Base-by-base conservation (phyloP, 208 protist genomes). In the Crithidia acanthocephali region DNA sequence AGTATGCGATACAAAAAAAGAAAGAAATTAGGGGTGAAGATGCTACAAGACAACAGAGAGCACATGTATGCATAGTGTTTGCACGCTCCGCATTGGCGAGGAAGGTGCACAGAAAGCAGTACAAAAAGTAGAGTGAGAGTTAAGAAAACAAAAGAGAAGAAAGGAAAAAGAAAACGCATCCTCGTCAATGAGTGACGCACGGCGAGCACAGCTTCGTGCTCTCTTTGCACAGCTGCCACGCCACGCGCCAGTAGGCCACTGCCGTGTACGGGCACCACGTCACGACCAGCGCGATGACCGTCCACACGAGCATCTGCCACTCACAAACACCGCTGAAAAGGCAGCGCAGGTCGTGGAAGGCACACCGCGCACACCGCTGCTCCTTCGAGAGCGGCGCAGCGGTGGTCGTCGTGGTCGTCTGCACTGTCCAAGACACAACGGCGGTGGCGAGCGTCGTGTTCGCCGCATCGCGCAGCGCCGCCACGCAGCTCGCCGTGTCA, bases 281-380 rank as follows among this genome's bases (percentile, higher is more conserved):
- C 30, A 68, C 60, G 33, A 32, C 60, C 27, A 72, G 22, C 18
- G 51, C 51, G 40, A 79, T 33, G 32, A 44, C 50, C 28, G 74
- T 74, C 76, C 76, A 81, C 51, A 69, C 50, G 18, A 77, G 27
- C 50, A 75, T 68, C 52, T 72, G 55, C 76, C 76, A 77, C 60
- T 71, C 59, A 32, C 76, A 81, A 20, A 67, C 69, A 27, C 33
- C 50, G 32, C 30, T 42, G 30, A 75, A 72, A 33, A 81, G 47
- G 33, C 76, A 81, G 22, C 32, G 30, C 16, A 78, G 45, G 61
- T 82, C 53, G 30, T 20, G 22, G 18, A 78, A 57, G 55, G 20
- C 28, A 45, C 76, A 77, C 23, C n/a, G 48, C 5, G 22, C 30
- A 59, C 71, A 77, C 22, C 27, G 64, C 56, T 68, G 62, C 28